phyloP scores from a whole-genome alignment of 2,329 filamentous ascomycete species.

The Penicillium capsulatum region DNA sequence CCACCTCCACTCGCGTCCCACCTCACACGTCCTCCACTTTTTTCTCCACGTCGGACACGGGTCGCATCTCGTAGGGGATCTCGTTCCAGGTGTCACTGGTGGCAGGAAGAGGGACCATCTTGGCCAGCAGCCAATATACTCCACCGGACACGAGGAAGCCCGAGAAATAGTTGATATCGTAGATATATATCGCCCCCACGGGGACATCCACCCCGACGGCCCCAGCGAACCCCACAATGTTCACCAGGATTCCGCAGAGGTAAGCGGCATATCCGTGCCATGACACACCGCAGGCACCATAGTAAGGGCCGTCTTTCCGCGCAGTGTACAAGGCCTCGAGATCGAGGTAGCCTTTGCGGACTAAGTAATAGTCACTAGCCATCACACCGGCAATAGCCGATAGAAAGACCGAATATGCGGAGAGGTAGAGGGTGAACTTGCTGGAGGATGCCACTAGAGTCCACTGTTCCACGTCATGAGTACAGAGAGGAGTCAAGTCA shows the following conservation, averaged over 20 bases:
- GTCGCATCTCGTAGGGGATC: too few relatives aligned
- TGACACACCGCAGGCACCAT: conserved; percentile 37
- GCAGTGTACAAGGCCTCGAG: conserved; percentile 37
- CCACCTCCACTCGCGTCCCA: too few relatives aligned
- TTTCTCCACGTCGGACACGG: too few relatives aligned
- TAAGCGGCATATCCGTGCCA: conserved; percentile 34
- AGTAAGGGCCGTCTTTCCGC: conserved; percentile 27
- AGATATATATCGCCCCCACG: conserved; percentile 41
- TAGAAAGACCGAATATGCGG: conserved; percentile 41
- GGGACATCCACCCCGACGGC: conserved; percentile 40
- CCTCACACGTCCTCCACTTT: too few relatives aligned
- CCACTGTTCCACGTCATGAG: conserved; percentile 34
- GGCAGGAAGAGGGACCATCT: too few relatives aligned
- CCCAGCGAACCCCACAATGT: conserved; percentile 43
- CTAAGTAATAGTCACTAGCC: conserved; percentile 43
- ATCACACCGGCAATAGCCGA: conserved; percentile 43
- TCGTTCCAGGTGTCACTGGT: too few relatives aligned
- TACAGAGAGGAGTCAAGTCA: too few relatives aligned
- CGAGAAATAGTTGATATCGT: conserved; percentile 55
- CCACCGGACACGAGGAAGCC: conserved; percentile 37
- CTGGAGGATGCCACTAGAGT: conserved; percentile 33
- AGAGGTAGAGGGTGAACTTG: conserved; percentile 41
- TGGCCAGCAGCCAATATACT: conserved; percentile 17
- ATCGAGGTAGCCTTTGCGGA: conserved; percentile 34
- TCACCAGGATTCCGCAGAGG: conserved; percentile 35